Evolutionary conservation across 768 basidiomycete genomes (phyloP).

Genomic region (Rhodotorula paludigena): DNA sequence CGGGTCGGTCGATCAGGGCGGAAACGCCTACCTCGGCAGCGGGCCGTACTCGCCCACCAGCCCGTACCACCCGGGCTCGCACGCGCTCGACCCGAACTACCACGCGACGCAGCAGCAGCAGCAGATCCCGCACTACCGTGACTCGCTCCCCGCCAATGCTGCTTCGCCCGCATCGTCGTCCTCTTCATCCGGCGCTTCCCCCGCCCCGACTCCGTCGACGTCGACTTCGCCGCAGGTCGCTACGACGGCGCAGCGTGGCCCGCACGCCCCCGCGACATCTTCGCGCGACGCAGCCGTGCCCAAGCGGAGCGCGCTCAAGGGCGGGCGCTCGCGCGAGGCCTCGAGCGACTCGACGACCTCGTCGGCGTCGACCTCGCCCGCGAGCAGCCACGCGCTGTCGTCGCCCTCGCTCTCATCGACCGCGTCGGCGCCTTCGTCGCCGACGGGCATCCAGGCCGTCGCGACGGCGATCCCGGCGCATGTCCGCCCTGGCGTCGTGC

Average conservation of each 20-base stretch:
- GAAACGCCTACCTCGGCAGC: conserved; percentile 13
- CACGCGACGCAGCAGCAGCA: conserved; percentile 5
- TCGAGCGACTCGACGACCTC: conserved; percentile 12
- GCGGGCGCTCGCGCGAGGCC: conserved; percentile 25
- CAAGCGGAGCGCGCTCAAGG: conserved; percentile 28
- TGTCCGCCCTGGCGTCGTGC: conserved; percentile 9
- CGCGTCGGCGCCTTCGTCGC: not conserved
- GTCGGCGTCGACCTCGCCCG: conserved; percentile 5
- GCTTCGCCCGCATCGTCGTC: not conserved
- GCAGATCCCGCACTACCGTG: conserved; percentile 31
- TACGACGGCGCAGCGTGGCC: conserved; percentile 8
- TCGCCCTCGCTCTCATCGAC: not conserved
- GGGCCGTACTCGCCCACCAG: conserved; percentile 24
- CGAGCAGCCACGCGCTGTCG: not conserved
- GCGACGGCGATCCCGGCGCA: conserved; percentile 33
- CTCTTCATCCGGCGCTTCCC: not conserved
- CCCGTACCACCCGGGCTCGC: conserved; percentile 10
- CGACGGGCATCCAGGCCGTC: conserved; percentile 16
- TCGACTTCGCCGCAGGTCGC: not conserved
- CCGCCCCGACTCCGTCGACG: not conserved
- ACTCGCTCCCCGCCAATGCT: not conserved
- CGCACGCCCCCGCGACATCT: conserved; percentile 10
- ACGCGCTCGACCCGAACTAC: conserved; percentile 11
- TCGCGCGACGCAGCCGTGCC: conserved; percentile 6
- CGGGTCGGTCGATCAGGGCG: not conserved